Conservation (phyloP, 208 protist species). For the Balamuthia mandrillaris region DNA sequence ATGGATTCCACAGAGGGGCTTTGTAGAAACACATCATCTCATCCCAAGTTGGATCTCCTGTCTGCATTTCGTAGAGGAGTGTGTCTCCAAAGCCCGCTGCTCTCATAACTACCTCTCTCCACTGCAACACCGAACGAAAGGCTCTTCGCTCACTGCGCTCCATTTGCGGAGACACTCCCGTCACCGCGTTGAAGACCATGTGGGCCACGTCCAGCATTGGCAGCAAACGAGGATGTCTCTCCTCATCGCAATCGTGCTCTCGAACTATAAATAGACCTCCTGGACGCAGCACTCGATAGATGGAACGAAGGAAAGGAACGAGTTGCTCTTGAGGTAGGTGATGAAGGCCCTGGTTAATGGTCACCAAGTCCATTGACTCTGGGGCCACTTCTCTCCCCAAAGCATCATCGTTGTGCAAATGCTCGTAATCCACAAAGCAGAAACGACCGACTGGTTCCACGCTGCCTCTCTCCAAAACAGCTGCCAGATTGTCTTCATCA, state of each 20-base stretch:
- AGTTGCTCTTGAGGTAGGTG: slow-evolving; percentile 53
- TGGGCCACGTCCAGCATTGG: slow-evolving; percentile 65
- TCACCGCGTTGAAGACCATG: slow-evolving; percentile 65
- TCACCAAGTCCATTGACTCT: slow-evolving; percentile 54
- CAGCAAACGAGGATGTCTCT: slow-evolving; percentile 7
- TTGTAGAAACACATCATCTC: slow-evolving; percentile 66
- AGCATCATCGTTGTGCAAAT: background rate
- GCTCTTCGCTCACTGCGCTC: slow-evolving; percentile 51
- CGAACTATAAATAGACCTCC: slow-evolving; percentile 64
- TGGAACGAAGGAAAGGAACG: slow-evolving; percentile 37
- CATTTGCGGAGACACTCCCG: slow-evolving; percentile 35
- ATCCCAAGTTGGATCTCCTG: slow-evolving; percentile 58
- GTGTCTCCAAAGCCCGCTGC: slow-evolving; percentile 49
- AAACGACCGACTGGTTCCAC: slow-evolving; percentile 39
- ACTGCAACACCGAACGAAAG: slow-evolving; percentile 56
- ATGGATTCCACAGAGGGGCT: background rate
- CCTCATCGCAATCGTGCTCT: slow-evolving; percentile 54
- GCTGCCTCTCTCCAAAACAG: slow-evolving; percentile 45
- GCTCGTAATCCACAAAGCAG: slow-evolving; percentile 50
- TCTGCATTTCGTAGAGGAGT: slow-evolving; percentile 59
- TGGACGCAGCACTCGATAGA: slow-evolving; percentile 52
- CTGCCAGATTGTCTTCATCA: slow-evolving; percentile 35
- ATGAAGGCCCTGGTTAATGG: slow-evolving; percentile 61
- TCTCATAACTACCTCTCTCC: slow-evolving; percentile 52
- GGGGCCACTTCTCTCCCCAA: slow-evolving; percentile 27